Evolutionary conservation across 2,329 filamentous ascomycete genomes (phyloP).

Genomic region (Emmonsiellopsis sp.): DNA sequence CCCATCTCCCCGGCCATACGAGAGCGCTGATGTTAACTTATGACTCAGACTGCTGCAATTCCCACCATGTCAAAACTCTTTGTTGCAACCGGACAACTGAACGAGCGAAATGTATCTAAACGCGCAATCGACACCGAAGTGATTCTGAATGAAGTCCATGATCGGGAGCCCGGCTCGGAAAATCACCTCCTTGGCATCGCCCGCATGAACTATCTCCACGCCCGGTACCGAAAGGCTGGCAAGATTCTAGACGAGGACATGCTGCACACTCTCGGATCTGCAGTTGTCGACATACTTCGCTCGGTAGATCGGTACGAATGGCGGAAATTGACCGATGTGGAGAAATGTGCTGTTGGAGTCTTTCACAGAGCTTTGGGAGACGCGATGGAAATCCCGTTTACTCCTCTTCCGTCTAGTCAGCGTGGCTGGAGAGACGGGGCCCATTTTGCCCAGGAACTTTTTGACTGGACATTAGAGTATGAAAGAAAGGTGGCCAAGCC

Average conservation of each 20-base stretch:
- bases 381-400: slow-evolving; percentile 50
- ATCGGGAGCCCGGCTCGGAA: slow-evolving; percentile 26
- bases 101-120: slow-evolving; percentile 34
- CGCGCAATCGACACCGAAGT: slow-evolving; percentile 40
- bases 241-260: slow-evolving; percentile 49
- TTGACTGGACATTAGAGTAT: slow-evolving; percentile 44
- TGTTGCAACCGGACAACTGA: slow-evolving; percentile 36
- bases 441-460: slow-evolving; percentile 43
- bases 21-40: not conserved
- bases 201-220: slow-evolving; percentile 52
- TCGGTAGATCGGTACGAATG: slow-evolving; percentile 58
- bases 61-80: slow-evolving; percentile 41
- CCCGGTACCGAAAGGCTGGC: slow-evolving; percentile 41
- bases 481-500: slow-evolving; percentile 51
- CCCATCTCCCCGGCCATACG: not conserved
- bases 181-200: slow-evolving; percentile 40
- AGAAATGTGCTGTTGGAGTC: slow-evolving; percentile 52
- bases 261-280: slow-evolving; percentile 50
- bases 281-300: slow-evolving; percentile 50
- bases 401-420: slow-evolving; percentile 14
- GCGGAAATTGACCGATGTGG: slow-evolving; percentile 53
- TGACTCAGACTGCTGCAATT: slow-evolving; percentile 36
- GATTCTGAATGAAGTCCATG: slow-evolving; percentile 33
- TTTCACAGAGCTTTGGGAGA: slow-evolving; percentile 56
- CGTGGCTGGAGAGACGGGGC: slow-evolving; percentile 38